Evolutionary conservation across 768 basidiomycete genomes (phyloP).

Genomic region (Galerina marginata): DNA sequence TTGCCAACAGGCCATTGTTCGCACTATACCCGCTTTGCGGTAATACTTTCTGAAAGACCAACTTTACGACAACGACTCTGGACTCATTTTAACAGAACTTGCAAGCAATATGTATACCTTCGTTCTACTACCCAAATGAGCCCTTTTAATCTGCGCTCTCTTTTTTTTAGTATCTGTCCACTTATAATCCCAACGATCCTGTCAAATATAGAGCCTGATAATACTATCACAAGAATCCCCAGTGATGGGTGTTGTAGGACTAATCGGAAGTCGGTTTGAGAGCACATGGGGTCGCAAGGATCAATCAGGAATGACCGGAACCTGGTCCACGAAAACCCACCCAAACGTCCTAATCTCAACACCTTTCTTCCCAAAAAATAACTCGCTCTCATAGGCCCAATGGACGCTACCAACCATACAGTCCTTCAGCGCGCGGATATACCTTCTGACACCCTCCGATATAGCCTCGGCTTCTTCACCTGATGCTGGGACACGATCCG

Average conservation of each 20-base stretch:
- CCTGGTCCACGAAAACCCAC: constrained; percentile 58
- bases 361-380: constrained; percentile 63
- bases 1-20: constrained; percentile 12
- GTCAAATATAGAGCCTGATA: too few species aligned
- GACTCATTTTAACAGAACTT: too few species aligned
- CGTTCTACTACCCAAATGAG: too few species aligned
- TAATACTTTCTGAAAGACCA: neutral
- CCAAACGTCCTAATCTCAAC: constrained; percentile 63
- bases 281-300: neutral
- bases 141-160: too few species aligned
- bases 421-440: constrained; percentile 58
- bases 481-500: neutral
- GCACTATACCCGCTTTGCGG: constrained; percentile 6
- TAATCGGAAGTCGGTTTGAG: too few species aligned
- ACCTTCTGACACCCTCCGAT: constrained; percentile 30
- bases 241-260: too few species aligned
- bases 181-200: too few species aligned
- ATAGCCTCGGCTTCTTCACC: constrained; percentile 15
- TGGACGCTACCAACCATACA: constrained; percentile 63
- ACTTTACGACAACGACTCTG: too few species aligned
- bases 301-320: constrained; percentile 1
- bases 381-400: constrained; percentile 68
- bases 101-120: too few species aligned
- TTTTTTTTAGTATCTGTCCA: too few species aligned
- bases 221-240: too few species aligned